These are phyloP conservation scores for Xylaria sp. DNA, from an alignment of 2,329 filamentous ascomycete species.

Conservation along the genomic window DNA sequence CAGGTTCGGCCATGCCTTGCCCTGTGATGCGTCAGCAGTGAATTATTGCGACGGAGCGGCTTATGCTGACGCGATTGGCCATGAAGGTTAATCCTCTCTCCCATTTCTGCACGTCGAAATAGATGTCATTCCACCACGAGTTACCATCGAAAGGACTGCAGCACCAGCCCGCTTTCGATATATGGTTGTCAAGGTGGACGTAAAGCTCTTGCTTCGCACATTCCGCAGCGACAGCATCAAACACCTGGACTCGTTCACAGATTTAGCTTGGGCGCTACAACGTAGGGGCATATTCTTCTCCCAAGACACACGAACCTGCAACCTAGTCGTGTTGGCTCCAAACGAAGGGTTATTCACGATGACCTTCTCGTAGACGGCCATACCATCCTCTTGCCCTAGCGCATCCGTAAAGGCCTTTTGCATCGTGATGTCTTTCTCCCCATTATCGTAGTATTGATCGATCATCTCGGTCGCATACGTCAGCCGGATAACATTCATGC, in stretches of 20 bases:
- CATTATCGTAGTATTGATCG: conserved; percentile 65
- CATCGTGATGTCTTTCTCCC: conserved; percentile 59
- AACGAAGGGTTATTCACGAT: conserved; percentile 68
- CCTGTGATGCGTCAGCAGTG: conserved; percentile 42
- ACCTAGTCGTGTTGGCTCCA: conserved; percentile 62
- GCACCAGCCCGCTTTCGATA: conserved; percentile 69
- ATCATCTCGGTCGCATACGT: conserved; percentile 74
- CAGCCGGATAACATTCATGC: conserved; percentile 72
- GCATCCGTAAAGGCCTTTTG: conserved; percentile 57
- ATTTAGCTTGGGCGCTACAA: conserved; percentile 9
- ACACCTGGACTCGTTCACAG: conserved; percentile 54
- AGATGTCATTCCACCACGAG: conserved; percentile 69
- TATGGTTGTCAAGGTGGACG: conserved; percentile 70
- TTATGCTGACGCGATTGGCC: conserved; percentile 58
- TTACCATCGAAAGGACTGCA: conserved; percentile 66
- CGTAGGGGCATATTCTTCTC: not conserved
- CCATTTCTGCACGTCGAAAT: conserved; percentile 70
- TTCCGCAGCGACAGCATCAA: conserved; percentile 70
- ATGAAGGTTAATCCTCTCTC: conserved; percentile 69
- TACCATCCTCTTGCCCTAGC: conserved; percentile 64
- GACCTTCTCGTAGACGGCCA: conserved; percentile 60
- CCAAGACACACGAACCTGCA: conserved; percentile 54
- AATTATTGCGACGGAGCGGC: not conserved
- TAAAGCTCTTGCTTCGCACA: conserved; percentile 66
- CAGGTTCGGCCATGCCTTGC: conserved; percentile 60